phyloP scores from a whole-genome alignment of 2,329 filamentous ascomycete species.

The Penicillium hordei region DNA sequence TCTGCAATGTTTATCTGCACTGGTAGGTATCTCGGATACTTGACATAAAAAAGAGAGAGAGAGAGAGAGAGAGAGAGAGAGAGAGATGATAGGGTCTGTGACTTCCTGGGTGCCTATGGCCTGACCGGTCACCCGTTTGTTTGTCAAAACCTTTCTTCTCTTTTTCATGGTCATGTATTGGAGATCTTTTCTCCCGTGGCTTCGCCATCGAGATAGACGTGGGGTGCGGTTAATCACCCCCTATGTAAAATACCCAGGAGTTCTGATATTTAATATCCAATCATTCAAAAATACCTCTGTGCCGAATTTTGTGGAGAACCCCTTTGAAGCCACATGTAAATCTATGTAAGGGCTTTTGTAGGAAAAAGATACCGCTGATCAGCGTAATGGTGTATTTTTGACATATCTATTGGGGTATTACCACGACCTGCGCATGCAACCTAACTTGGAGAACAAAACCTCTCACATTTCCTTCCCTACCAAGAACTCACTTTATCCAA shows the following conservation, averaged over 20 bases:
- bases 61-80: background rate
- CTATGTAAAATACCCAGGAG: constrained; percentile 1
- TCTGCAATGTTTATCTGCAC: constrained; percentile 3
- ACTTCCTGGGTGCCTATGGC: background rate
- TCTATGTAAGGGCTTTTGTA: background rate
- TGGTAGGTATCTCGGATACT: background rate
- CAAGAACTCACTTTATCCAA: background rate
- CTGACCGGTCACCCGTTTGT: background rate
- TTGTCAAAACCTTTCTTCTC: background rate
- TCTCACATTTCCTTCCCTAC: background rate
- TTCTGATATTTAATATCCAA: constrained; percentile 1
- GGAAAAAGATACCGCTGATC: background rate
- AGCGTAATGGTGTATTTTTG: constrained; percentile 1
- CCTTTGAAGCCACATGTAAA: background rate
- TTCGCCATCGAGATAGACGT: background rate
- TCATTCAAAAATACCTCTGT: background rate
- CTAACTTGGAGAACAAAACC: background rate
- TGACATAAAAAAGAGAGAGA: background rate
- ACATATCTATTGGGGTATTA: constrained; percentile 2
- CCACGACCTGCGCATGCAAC: background rate
- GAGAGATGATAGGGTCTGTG: background rate
- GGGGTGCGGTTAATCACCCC: background rate
- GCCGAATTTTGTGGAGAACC: background rate
- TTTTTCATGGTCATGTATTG: background rate
- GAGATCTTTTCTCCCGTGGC: background rate